Evolutionary conservation across 1,139 yeast species (phyloP), one percentile per base, ranked within the genome.

Genomic region (Zygosaccharomyces pseudobailii): DNA sequence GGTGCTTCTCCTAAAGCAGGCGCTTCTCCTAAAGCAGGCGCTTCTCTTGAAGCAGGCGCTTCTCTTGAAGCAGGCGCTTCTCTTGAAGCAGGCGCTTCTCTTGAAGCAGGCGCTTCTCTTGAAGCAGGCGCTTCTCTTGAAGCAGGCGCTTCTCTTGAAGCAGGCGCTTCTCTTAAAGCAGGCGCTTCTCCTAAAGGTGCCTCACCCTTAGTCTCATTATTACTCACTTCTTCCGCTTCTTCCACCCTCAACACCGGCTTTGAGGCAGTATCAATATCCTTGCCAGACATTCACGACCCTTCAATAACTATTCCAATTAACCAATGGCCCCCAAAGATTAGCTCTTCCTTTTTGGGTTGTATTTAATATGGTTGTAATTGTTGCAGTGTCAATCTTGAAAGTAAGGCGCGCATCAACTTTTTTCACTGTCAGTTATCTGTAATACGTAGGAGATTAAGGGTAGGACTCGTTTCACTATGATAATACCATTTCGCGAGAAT

Each of bases 161-260:
- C n/a, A n/a, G n/a, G n/a, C n/a, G n/a, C n/a, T n/a, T n/a, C n/a
- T n/a, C n/a, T n/a, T n/a, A n/a, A n/a, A n/a, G n/a, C n/a, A n/a
- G n/a, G n/a, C n/a, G n/a, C n/a, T n/a, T n/a, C n/a, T 9, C 33
- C 33, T 19, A 27, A 4, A 6, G 33, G 10, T 30, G 3, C 33
- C 33, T 30, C 33, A n/a, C 13, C 27, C 27, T 24, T 8, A 8
- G 8, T 2, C 27, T 8, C 35, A n/a, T n/a, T n/a, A 43, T 28
- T 35, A 44, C 23, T 42, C 48, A 21, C 36, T 45, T 31, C 44
- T 25, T n/a, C 40, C 30, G 44, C 54, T 42, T 8, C 43, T 45
- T 40, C 49, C 50, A 28, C 40, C 46, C 38, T 43, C 47, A 30
- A 40, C 43, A 39, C 48, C 39, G 27, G 46, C 38, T 22, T 43